A percentile compares a stretch with the other conserved stretches of the same genome.
phyloP scores from a whole-genome alignment of 305 asterid genomes.

The Fraxinus platypoda region DNA sequence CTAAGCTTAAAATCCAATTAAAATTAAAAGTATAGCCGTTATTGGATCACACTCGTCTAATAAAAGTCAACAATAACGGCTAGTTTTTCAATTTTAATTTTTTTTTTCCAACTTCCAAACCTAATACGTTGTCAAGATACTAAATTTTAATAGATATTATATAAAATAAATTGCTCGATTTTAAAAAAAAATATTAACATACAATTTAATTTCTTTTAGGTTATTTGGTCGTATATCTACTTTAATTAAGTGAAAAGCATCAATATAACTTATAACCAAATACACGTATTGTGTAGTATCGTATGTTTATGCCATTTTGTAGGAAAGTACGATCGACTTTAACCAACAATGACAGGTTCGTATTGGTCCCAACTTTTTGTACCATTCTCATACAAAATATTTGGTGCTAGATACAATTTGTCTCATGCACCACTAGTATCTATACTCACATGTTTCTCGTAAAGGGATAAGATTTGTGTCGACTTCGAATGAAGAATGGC shows the following conservation, averaged over 20 bases:
- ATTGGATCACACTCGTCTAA: no score
- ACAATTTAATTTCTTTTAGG: neutral
- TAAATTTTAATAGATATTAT: no score
- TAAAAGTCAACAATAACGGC: no score
- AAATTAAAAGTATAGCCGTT: no score
- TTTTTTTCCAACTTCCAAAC: neutral
- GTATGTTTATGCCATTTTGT: neutral
- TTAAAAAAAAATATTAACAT: no score
- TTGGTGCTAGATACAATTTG: neutral
- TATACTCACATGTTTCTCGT: neutral
- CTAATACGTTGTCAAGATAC: neutral
- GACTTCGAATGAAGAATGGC: neutral
- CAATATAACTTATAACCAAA: neutral
- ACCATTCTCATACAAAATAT: neutral
- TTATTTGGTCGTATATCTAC: neutral
- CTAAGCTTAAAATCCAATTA: no score
- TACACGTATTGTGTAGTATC: neutral
- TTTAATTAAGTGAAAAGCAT: neutral
- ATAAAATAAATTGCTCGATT: no score
- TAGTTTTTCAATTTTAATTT: no score
- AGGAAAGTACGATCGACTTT: neutral
- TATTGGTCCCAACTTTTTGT: slow-evolving; percentile 5
- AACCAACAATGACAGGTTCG: neutral
- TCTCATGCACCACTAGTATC: neutral
- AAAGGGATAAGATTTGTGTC: neutral